Evolutionary conservation across 2,329 filamentous ascomycete genomes (phyloP).

Genomic region (Talaromyces piceae): DNA sequence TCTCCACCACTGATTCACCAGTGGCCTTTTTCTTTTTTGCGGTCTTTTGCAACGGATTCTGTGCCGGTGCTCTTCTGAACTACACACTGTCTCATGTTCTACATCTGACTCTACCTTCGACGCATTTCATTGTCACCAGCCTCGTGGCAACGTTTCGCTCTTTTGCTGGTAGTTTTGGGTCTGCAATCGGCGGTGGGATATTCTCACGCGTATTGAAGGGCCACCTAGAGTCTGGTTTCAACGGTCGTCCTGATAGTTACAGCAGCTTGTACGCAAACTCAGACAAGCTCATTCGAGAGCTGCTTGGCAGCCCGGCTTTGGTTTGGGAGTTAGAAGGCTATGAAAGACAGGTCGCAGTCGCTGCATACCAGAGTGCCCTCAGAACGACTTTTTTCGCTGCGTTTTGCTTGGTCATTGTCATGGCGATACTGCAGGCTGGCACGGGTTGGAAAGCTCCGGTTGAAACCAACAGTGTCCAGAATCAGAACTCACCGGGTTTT

Average conservation of each 20-base stretch:
- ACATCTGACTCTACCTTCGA: conserved; percentile 58
- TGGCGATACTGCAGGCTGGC: conserved; percentile 49
- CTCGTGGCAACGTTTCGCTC: conserved; percentile 66
- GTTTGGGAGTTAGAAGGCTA: conserved; percentile 43
- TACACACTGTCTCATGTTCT: conserved; percentile 75
- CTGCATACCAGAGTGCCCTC: conserved; percentile 49
- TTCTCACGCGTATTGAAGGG: conserved; percentile 57
- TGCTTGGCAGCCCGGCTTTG: conserved; percentile 53
- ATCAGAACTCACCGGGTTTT: neutral
- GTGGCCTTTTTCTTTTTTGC: conserved; percentile 49
- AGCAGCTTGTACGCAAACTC: conserved; percentile 28
- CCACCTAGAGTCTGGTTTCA: conserved; percentile 48
- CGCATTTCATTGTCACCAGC: conserved; percentile 69
- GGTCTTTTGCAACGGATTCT: conserved; percentile 64
- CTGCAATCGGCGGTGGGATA: conserved; percentile 68
- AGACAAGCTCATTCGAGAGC: conserved; percentile 44
- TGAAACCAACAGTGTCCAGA: neutral
- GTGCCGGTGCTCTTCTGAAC: conserved; percentile 66
- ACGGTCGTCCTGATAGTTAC: conserved; percentile 1
- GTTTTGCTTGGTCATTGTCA: conserved; percentile 41
- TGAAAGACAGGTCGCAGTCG: conserved; percentile 45
- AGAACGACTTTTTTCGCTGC: conserved; percentile 47
- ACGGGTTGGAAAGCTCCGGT: conserved; percentile 47
- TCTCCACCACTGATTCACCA: conserved; percentile 48
- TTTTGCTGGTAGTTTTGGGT: conserved; percentile 61